Base-by-base conservation (phyloP, 768 basidiomycete genomes). In the Pleurotus ostreatus region DNA sequence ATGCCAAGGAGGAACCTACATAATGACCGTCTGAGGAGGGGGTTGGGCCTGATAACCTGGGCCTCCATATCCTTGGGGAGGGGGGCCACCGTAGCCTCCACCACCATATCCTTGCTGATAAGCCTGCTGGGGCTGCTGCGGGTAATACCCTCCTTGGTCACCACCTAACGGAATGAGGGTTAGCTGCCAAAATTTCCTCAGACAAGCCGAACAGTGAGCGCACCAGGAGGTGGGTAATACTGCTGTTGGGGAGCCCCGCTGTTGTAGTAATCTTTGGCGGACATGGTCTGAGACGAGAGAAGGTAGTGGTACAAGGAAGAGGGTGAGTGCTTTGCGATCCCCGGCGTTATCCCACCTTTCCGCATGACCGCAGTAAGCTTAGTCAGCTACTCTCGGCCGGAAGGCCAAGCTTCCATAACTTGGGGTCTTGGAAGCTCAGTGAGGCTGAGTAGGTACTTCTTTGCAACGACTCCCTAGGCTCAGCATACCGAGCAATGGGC, bases 21-120 rank as follows among this genome's bases (percentile, higher is more conserved):
- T 87, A 65, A 89, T 88, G 52, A 92, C 84, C 0, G 86, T 84
- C 67, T 92, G 89, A 15, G 91, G 90, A n/a, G 59, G 66, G 12
- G 74, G 76, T 53, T 79, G 74, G 8, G 74, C 70, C 45, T 74
- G 77, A 61, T 83, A 84, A 15, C 84, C 85, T 60, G 86, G 77
- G 62, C 77, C 76, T 37, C 77, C 74, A 49, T 75, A 73, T 5
- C 72, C 72, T 59, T 70, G 71, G 41, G 30, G 30, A 34, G 71
- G 71, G 45, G 75, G 78, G 15, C 73, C 71, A 25, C 69, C 67
- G 38, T 71, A 67, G 43, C 70, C 70, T 34, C 30, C 30, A 9
- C 30, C 30, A 2, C 66, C 68, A 8, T 66, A 66, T 23, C 65
- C 66, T 56, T 76, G 75, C 56, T 85, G 81, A 67, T 91, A 88